Conservation (phyloP, 202 grass and related monocot species). For the Cymbopogon flexuosus region DNA sequence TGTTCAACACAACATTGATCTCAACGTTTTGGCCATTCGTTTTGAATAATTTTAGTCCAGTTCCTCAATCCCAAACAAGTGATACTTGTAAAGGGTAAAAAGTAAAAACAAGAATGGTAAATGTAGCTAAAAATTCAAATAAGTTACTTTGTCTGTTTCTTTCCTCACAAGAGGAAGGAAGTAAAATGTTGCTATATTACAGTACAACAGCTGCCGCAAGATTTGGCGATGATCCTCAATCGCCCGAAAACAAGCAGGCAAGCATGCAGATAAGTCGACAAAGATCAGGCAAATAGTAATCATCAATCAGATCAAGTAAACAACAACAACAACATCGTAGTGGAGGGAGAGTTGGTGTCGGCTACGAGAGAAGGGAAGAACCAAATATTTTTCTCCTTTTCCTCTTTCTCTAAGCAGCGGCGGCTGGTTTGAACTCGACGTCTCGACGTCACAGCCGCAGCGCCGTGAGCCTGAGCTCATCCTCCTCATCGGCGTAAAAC, state of each 20-base stretch:
- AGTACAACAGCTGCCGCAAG: slow-evolving; percentile 35
- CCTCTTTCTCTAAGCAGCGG: slow-evolving; percentile 38
- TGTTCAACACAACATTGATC: slow-evolving; percentile 11
- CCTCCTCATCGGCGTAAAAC: slow-evolving; percentile 20
- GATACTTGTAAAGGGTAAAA: neutral
- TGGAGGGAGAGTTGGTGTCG: neutral
- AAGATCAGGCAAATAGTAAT: slow-evolving; percentile 13
- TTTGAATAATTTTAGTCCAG: neutral
- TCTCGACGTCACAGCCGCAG: slow-evolving; percentile 49
- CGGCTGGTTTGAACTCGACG: too few species aligned
- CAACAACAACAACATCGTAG: slow-evolving; percentile 20
- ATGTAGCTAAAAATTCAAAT: slow-evolving; percentile 32
- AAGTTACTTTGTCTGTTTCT: slow-evolving; percentile 44
- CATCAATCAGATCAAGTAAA: slow-evolving; percentile 41
- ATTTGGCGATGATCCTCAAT: slow-evolving; percentile 14
- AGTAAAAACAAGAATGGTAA: neutral
- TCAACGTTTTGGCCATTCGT: slow-evolving; percentile 5
- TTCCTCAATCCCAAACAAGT: neutral
- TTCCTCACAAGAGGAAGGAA: slow-evolving; percentile 32
- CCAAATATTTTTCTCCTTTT: slow-evolving; percentile 56
- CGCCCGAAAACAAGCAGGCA: slow-evolving; percentile 30
- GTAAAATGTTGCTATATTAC: slow-evolving; percentile 52
- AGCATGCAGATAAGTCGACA: neutral
- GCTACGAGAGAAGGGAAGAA: slow-evolving; percentile 61
- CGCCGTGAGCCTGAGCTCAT: slow-evolving; percentile 47